A percentile compares a stretch with the other conserved stretches of the same genome.
Conservation (phyloP, 352 stramenopile genomes). For the Pythium periplocum region DNA sequence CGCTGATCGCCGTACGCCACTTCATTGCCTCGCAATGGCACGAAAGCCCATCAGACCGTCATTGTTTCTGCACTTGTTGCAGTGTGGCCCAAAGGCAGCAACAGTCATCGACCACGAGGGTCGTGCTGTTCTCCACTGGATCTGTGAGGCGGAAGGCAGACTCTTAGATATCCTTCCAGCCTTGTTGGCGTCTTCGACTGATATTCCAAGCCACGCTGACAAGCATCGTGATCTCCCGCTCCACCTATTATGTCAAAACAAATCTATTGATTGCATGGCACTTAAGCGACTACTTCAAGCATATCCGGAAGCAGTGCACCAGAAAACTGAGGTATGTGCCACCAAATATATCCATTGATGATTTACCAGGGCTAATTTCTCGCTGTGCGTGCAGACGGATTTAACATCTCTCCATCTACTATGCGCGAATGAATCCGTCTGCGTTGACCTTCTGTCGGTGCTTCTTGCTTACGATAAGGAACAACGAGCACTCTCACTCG, state of each 20-base stretch:
- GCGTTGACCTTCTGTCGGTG: constrained; percentile 28
- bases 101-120: constrained; percentile 31
- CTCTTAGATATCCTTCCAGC: constrained; percentile 10
- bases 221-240: constrained; percentile 40
- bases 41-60: constrained; percentile 20
- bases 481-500: constrained; percentile 12
- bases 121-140: constrained; percentile 51
- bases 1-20: constrained; percentile 21
- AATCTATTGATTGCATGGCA: constrained; percentile 18
- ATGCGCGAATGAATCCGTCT: constrained; percentile 42
- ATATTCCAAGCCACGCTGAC: constrained; percentile 6
- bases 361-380: background rate
- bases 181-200: constrained; percentile 18
- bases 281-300: constrained; percentile 26
- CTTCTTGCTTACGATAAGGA: constrained; percentile 35
- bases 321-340: constrained; percentile 24
- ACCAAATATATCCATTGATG: background rate
- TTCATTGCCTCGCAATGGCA: constrained; percentile 36
- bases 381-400: constrained; percentile 20
- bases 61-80: constrained; percentile 32
- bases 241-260: constrained; percentile 51
- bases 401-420: constrained; percentile 45
- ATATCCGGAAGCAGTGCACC: constrained; percentile 24
- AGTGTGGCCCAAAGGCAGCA: constrained; percentile 24
- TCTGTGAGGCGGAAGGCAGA: constrained; percentile 32